A percentile compares a stretch with the other conserved stretches of the same genome.
Evolutionary conservation across 768 basidiomycete species (phyloP).

Genomic region (Floccularia luteovirens): DNA sequence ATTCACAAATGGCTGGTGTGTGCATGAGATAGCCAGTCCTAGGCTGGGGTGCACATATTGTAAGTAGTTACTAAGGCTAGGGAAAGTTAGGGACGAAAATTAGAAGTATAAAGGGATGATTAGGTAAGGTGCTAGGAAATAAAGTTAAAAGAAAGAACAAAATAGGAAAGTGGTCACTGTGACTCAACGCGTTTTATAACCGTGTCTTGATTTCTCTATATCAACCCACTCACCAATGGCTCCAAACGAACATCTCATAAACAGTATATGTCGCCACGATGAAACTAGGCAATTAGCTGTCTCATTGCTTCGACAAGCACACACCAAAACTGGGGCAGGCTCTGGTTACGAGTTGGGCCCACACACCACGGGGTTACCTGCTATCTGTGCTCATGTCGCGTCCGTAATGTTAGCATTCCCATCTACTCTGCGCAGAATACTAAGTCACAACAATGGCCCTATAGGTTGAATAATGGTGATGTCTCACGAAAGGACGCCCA

Average conservation of each 20-base stretch:
- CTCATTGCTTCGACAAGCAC: conserved; percentile 25
- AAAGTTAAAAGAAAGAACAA: no score
- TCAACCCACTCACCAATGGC: no score
- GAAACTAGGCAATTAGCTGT: conserved; percentile 20
- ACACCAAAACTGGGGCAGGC: conserved; percentile 36
- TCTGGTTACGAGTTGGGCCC: conserved; percentile 37
- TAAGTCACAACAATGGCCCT: neutral
- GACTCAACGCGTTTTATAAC: no score
- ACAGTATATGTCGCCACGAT: conserved; percentile 16
- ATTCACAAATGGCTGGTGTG: no score
- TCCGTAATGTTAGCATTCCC: conserved; percentile 30
- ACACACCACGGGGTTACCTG: conserved; percentile 30
- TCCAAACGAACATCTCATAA: conserved; percentile 20
- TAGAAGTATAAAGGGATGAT: no score
- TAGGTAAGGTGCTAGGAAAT: no score
- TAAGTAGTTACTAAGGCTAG: no score
- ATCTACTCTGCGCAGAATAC: neutral
- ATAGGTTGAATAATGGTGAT: conserved; percentile 24
- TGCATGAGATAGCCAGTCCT: no score
- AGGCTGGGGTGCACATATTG: no score
- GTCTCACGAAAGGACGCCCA: conserved; percentile 22
- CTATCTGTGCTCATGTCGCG: conserved; percentile 44
- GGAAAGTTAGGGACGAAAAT: no score
- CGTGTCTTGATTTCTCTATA: no score
- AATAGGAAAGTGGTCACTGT: no score